Conservation (phyloP, 2,329 filamentous ascomycete genomes). For the Diaporthe sp. region DNA sequence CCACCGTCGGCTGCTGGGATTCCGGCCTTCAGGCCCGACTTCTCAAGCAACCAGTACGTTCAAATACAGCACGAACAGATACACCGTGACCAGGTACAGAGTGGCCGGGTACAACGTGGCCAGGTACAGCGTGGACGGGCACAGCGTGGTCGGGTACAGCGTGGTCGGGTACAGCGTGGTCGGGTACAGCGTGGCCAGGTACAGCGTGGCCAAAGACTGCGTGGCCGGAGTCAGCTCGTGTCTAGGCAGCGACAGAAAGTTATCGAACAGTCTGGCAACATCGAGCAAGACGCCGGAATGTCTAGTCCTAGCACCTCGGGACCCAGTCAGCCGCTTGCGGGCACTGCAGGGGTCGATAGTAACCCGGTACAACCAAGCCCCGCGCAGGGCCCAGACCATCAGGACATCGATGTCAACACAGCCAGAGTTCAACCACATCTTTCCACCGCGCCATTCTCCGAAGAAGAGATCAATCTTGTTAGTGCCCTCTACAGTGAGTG, state of each 20-base stretch:
- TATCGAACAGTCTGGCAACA: background rate
- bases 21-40: too few species aligned
- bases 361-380: too few species aligned
- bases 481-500: too few species aligned
- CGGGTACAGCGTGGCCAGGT: too few species aligned
- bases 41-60: background rate
- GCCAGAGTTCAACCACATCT: too few species aligned
- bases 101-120: background rate
- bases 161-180: too few species aligned
- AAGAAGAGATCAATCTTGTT: background rate
- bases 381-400: too few species aligned
- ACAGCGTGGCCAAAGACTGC: too few species aligned
- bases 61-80: background rate
- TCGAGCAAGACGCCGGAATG: too few species aligned
- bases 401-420: too few species aligned
- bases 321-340: background rate
- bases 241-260: background rate
- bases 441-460: background rate
- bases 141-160: too few species aligned
- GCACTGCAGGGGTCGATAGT: background rate
- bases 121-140: rapidly evolving
- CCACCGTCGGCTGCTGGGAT: background rate
- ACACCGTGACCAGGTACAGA: background rate
- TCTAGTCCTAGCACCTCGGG: background rate
- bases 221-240: too few species aligned